phyloP scores from a whole-genome alignment of 2,329 filamentous ascomycete species.

The Ceratocystis destructans region DNA sequence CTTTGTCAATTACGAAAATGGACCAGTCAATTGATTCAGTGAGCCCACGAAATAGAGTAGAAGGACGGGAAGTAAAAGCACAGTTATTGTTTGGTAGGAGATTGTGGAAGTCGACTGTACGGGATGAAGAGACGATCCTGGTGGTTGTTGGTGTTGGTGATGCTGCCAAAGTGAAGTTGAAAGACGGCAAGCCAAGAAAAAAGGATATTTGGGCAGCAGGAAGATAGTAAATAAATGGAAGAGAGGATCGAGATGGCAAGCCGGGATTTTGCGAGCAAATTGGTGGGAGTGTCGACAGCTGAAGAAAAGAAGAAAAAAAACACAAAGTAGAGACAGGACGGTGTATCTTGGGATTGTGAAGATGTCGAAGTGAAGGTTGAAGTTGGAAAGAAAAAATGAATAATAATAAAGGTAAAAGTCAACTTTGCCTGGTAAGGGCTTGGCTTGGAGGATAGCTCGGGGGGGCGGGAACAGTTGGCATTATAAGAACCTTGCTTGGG shows the following conservation, averaged over 20 bases:
- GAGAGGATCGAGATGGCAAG: not conserved
- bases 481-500: not conserved
- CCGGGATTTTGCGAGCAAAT: not conserved
- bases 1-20: not conserved
- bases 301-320: not conserved
- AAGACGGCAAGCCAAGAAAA: not conserved
- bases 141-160: not conserved
- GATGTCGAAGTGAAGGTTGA: not conserved
- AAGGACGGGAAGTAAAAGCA: not conserved
- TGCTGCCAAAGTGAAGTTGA: not conserved
- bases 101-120: not conserved
- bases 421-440: not conserved
- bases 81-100: not conserved
- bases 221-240: not conserved
- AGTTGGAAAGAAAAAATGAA: not conserved
- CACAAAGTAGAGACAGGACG: not conserved
- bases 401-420: not conserved
- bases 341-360: not conserved
- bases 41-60: not conserved
- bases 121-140: no score
- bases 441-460: not conserved
- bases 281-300: not conserved
- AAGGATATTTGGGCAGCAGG: not conserved
- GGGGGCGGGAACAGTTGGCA: slow-evolving; percentile 1
- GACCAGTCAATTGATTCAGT: not conserved